Evolutionary conservation across 176 grass and related monocot genomes (phyloP).

Genomic region (Melocanna baccifera): DNA sequence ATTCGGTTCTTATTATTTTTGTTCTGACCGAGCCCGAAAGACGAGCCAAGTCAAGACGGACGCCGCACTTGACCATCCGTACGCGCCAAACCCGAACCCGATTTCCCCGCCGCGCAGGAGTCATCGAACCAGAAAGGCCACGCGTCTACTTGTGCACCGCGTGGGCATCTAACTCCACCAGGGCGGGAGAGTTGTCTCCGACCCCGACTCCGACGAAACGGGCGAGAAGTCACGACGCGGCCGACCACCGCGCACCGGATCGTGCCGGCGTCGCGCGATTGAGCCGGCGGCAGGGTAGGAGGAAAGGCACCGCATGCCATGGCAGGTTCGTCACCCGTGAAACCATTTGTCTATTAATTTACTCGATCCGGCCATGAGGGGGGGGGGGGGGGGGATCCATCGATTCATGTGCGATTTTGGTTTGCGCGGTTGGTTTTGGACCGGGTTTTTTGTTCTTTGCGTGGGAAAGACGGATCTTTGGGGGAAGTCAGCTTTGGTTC

Average conservation of each 20-base stretch:
- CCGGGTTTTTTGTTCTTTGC: neutral
- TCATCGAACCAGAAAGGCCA: neutral
- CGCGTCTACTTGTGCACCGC: neutral
- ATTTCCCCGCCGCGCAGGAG: too few species aligned
- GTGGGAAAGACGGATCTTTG: neutral
- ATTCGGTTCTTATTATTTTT: too few species aligned
- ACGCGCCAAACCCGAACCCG: neutral
- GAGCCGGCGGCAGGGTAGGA: neutral
- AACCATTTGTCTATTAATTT: neutral
- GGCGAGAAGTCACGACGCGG: neutral
- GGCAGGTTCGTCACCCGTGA: constrained; percentile 27
- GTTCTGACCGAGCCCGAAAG: neutral
- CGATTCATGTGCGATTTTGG: neutral
- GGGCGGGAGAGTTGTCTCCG: neutral
- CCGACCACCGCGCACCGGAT: neutral
- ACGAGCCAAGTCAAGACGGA: neutral
- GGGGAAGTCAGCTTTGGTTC: neutral
- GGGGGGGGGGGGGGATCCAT: neutral
- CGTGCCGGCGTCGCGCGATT: constrained; percentile 5
- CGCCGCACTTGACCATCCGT: neutral
- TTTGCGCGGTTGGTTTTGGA: neutral
- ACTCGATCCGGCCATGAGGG: neutral
- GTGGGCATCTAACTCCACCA: neutral
- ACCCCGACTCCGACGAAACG: constrained; percentile 5
- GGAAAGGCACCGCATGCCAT: neutral